These are phyloP conservation scores for Lactifluus rugatus DNA, from an alignment of 768 basidiomycete species.

Conservation along the genomic window DNA sequence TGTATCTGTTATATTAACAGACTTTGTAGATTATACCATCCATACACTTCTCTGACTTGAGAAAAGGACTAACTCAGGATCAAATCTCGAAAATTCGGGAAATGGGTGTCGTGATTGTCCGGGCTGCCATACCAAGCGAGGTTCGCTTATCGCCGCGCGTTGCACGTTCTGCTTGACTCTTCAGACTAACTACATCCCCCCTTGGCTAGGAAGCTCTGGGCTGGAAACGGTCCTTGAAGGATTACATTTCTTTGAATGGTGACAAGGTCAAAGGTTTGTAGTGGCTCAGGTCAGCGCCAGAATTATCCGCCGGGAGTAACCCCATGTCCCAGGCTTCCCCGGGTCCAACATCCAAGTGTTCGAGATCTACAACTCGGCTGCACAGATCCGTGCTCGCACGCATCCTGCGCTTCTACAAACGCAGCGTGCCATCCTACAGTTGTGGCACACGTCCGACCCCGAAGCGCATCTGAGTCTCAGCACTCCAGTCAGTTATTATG, in stretches of 20 bases:
- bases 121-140: constrained; percentile 45
- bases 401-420: constrained; percentile 50
- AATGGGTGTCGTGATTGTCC: constrained; percentile 47
- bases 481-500: constrained; percentile 66
- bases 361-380: constrained; percentile 60
- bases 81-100: constrained; percentile 38
- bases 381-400: constrained; percentile 58
- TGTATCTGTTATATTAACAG: no score
- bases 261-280: constrained; percentile 39
- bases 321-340: constrained; percentile 48
- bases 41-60: constrained; percentile 36
- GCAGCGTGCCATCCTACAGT: constrained; percentile 45
- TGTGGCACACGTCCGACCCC: constrained; percentile 48
- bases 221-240: constrained; percentile 48
- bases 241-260: constrained; percentile 44
- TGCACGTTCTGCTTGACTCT: neutral
- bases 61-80: constrained; percentile 37
- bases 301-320: neutral
- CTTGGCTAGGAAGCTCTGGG: constrained; percentile 40
- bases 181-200: neutral
- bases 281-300: neutral
- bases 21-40: constrained; percentile 40
- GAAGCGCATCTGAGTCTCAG: constrained; percentile 36
- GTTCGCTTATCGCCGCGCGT: constrained; percentile 25
- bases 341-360: constrained; percentile 58